A percentile compares a stretch with the other conserved stretches of the same genome.
Evolutionary conservation across 345 rosid genomes (phyloP).

Genomic region (Sisymbrium irio): DNA sequence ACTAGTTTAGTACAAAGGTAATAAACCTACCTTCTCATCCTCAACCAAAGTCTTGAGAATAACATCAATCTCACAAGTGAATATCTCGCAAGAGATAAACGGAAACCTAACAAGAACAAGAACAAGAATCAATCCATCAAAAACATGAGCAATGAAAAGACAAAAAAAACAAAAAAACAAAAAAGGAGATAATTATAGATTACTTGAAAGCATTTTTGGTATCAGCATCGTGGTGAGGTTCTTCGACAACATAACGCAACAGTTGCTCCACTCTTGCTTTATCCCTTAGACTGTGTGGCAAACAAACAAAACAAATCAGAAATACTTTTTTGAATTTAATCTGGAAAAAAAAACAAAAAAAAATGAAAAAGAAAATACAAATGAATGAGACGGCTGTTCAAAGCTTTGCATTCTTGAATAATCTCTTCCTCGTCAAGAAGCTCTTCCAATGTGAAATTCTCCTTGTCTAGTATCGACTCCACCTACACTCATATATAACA

Average conservation of each 20-base stretch:
- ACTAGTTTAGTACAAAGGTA: not conserved
- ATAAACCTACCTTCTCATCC: conserved; percentile 74
- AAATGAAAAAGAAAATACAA: conserved; percentile 38
- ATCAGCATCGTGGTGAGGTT: conserved; percentile 77
- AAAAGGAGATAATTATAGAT: conserved; percentile 18
- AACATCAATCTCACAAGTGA: conserved; percentile 95
- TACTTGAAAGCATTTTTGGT: conserved; percentile 81
- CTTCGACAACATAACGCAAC: conserved; percentile 69
- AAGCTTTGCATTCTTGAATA: conserved; percentile 97
- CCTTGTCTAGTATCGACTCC: conserved; percentile 87
- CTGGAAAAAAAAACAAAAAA: not conserved
- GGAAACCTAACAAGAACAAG: conserved; percentile 59
- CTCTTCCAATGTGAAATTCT: conserved; percentile 81
- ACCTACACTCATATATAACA: conserved; percentile 49
- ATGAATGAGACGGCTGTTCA: conserved; percentile 85
- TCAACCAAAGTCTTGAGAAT: conserved; percentile 85
- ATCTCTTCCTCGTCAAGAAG: conserved; percentile 98
- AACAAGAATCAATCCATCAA: not conserved
- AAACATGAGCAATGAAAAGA: not conserved
- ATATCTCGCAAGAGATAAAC: conserved; percentile 88
- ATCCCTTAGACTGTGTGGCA: conserved; percentile 70
- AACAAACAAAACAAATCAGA: conserved; percentile 18
- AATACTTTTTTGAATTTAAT: too few species aligned
- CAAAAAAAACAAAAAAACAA: not conserved
- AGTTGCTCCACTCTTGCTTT: conserved; percentile 82